These are phyloP conservation scores for Alternaria sp. DNA, from an alignment of 2,329 filamentous ascomycete genomes.

Conservation along the genomic window DNA sequence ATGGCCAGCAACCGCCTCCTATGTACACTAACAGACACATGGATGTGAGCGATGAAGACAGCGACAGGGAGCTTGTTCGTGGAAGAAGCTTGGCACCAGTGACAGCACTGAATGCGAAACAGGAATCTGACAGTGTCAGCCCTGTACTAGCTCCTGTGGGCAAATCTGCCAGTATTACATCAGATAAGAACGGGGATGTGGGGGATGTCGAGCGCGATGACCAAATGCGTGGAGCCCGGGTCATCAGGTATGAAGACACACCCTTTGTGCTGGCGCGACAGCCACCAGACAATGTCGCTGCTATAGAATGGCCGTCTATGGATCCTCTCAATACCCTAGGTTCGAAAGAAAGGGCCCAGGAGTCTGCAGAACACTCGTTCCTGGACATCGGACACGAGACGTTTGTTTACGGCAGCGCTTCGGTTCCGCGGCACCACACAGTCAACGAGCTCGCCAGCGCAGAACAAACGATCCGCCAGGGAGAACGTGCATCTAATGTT, in stretches of 20 bases:
- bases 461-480: background rate
- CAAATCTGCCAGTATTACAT: constrained; percentile 9
- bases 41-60: constrained; percentile 20
- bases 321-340: background rate
- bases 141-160: constrained; percentile 28
- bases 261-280: background rate
- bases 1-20: constrained; percentile 12
- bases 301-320: background rate
- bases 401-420: background rate
- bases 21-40: constrained; percentile 6
- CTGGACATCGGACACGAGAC: background rate
- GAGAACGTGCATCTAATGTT: background rate
- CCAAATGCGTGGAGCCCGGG: background rate
- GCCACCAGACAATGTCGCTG: background rate
- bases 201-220: background rate
- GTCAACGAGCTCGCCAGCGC: background rate
- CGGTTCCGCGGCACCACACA: background rate
- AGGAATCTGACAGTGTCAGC: constrained; percentile 25
- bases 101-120: constrained; percentile 5
- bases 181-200: background rate
- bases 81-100: constrained; percentile 4
- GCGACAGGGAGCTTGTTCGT: constrained; percentile 11
- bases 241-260: background rate
- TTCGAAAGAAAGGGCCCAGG: background rate
- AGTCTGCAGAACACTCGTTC: background rate